A percentile compares a stretch with the other conserved stretches of the same genome.
Conservation (phyloP, 1,284 basidiomycete genomes). For the Malassezia equina region DNA sequence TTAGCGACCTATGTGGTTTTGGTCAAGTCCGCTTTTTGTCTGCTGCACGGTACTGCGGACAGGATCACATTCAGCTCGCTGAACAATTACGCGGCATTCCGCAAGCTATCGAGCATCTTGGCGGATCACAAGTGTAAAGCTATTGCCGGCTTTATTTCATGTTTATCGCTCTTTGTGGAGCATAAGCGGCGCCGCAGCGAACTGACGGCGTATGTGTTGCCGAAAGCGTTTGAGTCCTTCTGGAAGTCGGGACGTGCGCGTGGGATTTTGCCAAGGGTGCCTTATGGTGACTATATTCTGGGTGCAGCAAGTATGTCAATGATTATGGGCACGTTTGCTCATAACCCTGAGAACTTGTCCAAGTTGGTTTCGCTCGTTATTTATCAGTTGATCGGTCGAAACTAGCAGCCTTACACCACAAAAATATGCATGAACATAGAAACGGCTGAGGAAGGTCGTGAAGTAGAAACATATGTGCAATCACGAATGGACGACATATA, state of each 20-base stretch:
- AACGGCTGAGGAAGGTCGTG: background rate
- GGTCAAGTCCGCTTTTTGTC: slow-evolving; percentile 76
- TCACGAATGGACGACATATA: background rate
- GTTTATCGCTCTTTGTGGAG: slow-evolving; percentile 73
- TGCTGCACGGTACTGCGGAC: slow-evolving; percentile 57
- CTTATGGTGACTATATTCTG: slow-evolving; percentile 60
- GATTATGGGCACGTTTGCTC: slow-evolving; percentile 75
- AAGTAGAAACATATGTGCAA: background rate
- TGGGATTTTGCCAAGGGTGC: slow-evolving; percentile 62
- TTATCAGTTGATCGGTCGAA: slow-evolving; percentile 57
- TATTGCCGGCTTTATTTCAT: slow-evolving; percentile 65
- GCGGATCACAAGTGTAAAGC: slow-evolving; percentile 53
- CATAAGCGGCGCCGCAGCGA: slow-evolving; percentile 70
- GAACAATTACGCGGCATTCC: background rate
- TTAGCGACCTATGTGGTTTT: slow-evolving; percentile 72
- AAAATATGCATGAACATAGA: background rate
- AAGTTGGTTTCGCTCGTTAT: slow-evolving; percentile 74
- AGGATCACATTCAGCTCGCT: slow-evolving; percentile 16
- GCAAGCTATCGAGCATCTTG: slow-evolving; percentile 1
- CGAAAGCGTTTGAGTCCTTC: slow-evolving; percentile 59
- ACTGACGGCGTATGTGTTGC: slow-evolving; percentile 86
- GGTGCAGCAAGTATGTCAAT: slow-evolving; percentile 69
- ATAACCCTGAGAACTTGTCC: slow-evolving; percentile 76
- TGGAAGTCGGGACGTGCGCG: slow-evolving; percentile 71
- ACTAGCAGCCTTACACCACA: slow-evolving; percentile 14